phyloP scores from a whole-genome alignment of 129 eudicot genomes.

The Centella asiatica region DNA sequence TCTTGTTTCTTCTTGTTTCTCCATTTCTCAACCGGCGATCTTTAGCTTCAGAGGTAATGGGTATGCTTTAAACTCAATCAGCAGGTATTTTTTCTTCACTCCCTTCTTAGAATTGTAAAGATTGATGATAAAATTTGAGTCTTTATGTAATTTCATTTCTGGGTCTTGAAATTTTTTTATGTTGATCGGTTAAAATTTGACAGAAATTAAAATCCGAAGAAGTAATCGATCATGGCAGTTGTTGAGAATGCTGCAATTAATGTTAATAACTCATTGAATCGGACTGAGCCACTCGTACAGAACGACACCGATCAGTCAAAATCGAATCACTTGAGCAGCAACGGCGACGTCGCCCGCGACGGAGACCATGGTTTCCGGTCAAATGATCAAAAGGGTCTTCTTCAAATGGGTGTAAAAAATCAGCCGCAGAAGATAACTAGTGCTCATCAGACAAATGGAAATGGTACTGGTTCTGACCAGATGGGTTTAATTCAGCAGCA shows the following conservation, averaged over 20 bases:
- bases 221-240: conserved; percentile 54
- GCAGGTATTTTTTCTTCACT: conserved; percentile 14
- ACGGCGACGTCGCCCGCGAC: not conserved
- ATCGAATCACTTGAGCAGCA: conserved; percentile 16
- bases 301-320: conserved; percentile 36
- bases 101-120: not conserved
- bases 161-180: not conserved
- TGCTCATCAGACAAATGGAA: conserved; percentile 13
- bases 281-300: conserved; percentile 23
- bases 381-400: conserved; percentile 24
- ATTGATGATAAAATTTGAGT: not conserved
- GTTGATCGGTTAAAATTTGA: not conserved
- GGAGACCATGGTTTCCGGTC: conserved; percentile 11
- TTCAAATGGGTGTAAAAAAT: conserved; percentile 12
- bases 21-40: not conserved
- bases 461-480: conserved; percentile 5
- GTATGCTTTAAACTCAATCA: conserved; percentile 13
- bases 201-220: conserved; percentile 7
- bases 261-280: conserved; percentile 28
- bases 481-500: conserved; percentile 23
- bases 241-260: conserved; percentile 48
- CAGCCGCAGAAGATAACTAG: conserved; percentile 11
- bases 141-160: not conserved
- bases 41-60: conserved; percentile 12
- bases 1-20: not conserved